Base-by-base conservation (phyloP, 2,329 filamentous ascomycete genomes). In the Pseudogymnoascus sp. region DNA sequence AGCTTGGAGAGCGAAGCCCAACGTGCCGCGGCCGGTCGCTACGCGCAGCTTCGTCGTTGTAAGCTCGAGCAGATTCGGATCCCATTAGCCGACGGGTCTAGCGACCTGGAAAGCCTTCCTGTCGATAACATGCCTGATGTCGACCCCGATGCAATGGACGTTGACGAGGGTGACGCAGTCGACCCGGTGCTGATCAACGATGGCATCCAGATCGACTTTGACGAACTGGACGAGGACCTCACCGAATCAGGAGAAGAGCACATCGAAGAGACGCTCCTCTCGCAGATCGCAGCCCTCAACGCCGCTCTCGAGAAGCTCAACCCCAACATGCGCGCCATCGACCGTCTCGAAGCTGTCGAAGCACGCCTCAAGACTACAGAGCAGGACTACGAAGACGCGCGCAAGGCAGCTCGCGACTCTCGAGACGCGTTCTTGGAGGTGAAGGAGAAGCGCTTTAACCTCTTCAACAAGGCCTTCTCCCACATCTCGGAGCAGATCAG, bases 401-500 rank as follows among this genome's bases (percentile, higher is more conserved):
- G 92, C 69, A 84, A 83, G 60, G 82, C 85, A 23, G 89, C 90
- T 63, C 88, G 88, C 62, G 83, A 81, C 46, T 88, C 91, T 9
- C 91, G 90, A 70, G 88, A 93, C n/a, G 85, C 86, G 1, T 99
- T 97, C 72, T 88, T 91, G 70, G 81, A 86, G 18, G 83, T 96
- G 66, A 95, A 93, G 77, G 84, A 89, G 63, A 85, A 88, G 76
- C 89, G 95, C 63, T 91, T 89, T 67, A 90, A 96, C 67, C 84
- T 96, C 31, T 99, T 99, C 83, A 95, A 93, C 79, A 93, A 92
- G 74, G 95, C 95, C 11, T 97, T 97, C 77, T 82, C 84, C 18
- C 95, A 99, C 75, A 99, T 99, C 72, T 90, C 91, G 46, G 91
- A 96, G 69, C 92, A 97, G 74, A 97, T 99, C 69, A 88, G 87